phyloP scores from a whole-genome alignment of 2,329 filamentous ascomycete species.

The Epichloe scottii region DNA sequence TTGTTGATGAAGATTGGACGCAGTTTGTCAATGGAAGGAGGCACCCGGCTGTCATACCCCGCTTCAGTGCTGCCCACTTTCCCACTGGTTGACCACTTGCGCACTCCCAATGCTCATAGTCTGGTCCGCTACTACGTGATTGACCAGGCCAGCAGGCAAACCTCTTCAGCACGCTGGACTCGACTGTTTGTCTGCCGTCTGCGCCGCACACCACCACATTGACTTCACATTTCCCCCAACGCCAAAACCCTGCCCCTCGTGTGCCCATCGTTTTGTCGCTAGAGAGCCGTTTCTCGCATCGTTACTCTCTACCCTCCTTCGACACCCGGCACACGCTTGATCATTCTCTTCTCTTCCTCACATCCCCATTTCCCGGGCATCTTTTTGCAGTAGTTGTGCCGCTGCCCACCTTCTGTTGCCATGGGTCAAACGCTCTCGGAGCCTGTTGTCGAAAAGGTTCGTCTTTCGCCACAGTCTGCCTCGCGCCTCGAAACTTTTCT shows the following conservation, averaged over 20 bases:
- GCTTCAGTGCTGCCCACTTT: background rate
- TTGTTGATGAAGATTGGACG: too few relatives aligned
- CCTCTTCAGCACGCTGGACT: background rate
- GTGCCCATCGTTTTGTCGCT: conserved; percentile 4
- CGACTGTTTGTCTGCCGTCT: background rate
- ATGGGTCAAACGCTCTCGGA: conserved; percentile 99
- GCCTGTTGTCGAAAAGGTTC: conserved; percentile 96
- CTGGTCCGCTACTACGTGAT: background rate
- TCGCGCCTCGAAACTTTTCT: background rate
- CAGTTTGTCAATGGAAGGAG: background rate
- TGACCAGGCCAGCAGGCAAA: background rate
- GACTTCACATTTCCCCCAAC: conserved; percentile 1
- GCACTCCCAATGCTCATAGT: background rate
- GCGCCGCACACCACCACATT: background rate
- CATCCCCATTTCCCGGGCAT: conserved; percentile 8
- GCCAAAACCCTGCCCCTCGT: conserved; percentile 3
- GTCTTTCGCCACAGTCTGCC: conserved; percentile 8
- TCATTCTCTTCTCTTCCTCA: conserved; percentile 4
- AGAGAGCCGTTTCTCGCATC: conserved; percentile 1
- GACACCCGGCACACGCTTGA: conserved; percentile 1
- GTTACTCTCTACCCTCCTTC: conserved; percentile 2
- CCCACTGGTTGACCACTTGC: background rate
- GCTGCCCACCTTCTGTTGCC: conserved; percentile 19
- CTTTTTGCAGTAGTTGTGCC: conserved; percentile 16
- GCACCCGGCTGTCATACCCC: background rate